These are phyloP conservation scores for Fraxinus cuspidata DNA, from an alignment of 257 asterid genomes.

Conservation along the genomic window DNA sequence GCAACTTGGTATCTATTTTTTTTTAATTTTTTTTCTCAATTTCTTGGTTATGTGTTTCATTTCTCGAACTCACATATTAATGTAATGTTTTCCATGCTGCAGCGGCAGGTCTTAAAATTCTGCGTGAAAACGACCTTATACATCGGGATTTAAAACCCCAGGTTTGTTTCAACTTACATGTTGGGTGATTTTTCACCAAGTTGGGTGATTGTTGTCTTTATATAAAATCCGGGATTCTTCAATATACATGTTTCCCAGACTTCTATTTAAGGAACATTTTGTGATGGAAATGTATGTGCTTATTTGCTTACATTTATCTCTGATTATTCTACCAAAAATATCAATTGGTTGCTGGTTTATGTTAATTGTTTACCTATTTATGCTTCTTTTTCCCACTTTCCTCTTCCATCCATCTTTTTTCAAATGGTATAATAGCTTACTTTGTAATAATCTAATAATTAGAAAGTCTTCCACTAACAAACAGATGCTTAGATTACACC, in stretches of 20 bases:
- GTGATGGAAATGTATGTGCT: background rate
- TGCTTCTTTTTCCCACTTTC: background rate
- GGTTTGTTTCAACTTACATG: slow-evolving; percentile 46
- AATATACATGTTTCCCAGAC: background rate
- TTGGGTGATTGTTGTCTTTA: background rate
- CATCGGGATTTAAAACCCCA: slow-evolving; percentile 97
- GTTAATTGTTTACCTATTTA: background rate
- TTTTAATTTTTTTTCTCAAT: background rate
- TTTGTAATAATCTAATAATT: background rate
- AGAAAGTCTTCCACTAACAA: background rate
- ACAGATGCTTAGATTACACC: background rate
- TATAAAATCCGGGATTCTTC: background rate
- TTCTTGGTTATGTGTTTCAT: slow-evolving; percentile 14
- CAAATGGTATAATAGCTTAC: background rate
- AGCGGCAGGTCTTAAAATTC: slow-evolving; percentile 91
- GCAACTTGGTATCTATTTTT: slow-evolving; percentile 67
- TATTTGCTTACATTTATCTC: background rate
- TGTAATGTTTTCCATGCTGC: slow-evolving; percentile 27
- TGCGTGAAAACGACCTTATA: slow-evolving; percentile 77
- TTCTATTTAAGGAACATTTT: background rate
- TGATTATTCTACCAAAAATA: background rate
- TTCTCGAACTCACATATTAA: slow-evolving; percentile 8
- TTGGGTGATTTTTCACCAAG: slow-evolving; percentile 3
- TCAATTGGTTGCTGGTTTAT: background rate
- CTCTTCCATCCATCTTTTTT: background rate